phyloP scores from a whole-genome alignment of 1,284 basidiomycete genomes.

The Ustilago esculenta region DNA sequence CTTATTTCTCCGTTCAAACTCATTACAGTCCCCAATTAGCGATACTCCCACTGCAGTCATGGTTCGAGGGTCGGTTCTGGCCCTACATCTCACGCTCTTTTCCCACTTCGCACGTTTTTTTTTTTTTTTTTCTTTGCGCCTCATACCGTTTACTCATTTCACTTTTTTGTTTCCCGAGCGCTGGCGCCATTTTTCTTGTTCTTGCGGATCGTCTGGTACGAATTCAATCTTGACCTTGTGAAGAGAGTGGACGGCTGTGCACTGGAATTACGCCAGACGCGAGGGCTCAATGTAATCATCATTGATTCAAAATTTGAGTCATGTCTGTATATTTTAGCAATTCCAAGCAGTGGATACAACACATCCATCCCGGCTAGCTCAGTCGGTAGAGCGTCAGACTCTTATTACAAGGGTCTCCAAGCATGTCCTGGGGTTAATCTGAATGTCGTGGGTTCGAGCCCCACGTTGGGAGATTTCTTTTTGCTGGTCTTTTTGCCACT shows the following conservation, averaged over 20 bases:
- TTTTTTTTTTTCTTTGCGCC: too few relatives aligned
- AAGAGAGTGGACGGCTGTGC: not conserved
- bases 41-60: not conserved
- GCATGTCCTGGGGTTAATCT: slow-evolving; percentile 42
- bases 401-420: slow-evolving; percentile 58
- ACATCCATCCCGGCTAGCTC: slow-evolving; percentile 65
- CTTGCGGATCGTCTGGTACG: not conserved
- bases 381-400: slow-evolving; percentile 68
- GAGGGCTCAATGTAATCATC: too few relatives aligned
- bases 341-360: too few relatives aligned
- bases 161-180: too few relatives aligned
- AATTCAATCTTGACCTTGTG: not conserved
- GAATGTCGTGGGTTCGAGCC: slow-evolving; percentile 67
- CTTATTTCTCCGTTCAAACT: not conserved
- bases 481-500: too few relatives aligned
- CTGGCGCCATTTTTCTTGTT: not conserved
- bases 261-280: too few relatives aligned
- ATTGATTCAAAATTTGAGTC: too few relatives aligned
- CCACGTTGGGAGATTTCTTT: slow-evolving; percentile 64
- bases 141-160: too few relatives aligned
- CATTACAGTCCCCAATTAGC: too few relatives aligned
- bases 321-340: too few relatives aligned
- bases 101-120: not conserved
- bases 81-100: not conserved
- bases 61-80: not conserved